These are phyloP conservation scores for Elymus sibiricus DNA, from an alignment of 176 grass and related monocot species.

Conservation along the genomic window DNA sequence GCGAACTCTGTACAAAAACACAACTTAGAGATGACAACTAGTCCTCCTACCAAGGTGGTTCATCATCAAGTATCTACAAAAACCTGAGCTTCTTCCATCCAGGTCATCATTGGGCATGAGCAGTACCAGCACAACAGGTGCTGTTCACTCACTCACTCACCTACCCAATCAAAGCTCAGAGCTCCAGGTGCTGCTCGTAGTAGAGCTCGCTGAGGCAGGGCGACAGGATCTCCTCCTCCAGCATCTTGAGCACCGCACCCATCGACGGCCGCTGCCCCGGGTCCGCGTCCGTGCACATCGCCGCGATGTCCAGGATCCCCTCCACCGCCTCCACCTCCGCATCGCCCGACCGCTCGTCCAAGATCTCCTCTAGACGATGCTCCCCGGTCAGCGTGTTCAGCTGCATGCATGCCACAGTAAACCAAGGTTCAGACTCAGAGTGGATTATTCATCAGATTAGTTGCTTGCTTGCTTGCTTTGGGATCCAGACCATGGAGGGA, in stretches of 20 bases:
- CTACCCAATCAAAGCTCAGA: slow-evolving; percentile 19
- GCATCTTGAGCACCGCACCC: slow-evolving; percentile 83
- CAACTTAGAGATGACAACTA: background rate
- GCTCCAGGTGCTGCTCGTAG: slow-evolving; percentile 70
- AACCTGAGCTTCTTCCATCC: background rate
- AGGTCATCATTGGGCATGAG: background rate
- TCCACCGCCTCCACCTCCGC: slow-evolving; percentile 83
- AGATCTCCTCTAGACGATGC: slow-evolving; percentile 79
- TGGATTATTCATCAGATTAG: background rate
- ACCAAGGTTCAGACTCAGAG: background rate
- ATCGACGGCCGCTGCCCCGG: slow-evolving; percentile 66
- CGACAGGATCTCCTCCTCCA: slow-evolving; percentile 92
- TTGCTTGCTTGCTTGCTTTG: background rate
- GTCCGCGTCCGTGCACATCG: slow-evolving; percentile 85
- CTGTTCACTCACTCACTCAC: background rate
- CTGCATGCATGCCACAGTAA: slow-evolving; percentile 27
- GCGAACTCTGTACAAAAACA: background rate
- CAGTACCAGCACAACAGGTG: background rate
- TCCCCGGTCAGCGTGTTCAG: slow-evolving; percentile 78
- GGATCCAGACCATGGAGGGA: too few relatives aligned
- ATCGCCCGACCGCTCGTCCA: slow-evolving; percentile 49
- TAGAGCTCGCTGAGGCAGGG: slow-evolving; percentile 74
- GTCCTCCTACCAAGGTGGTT: background rate
- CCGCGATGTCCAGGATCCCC: slow-evolving; percentile 84
- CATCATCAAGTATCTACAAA: slow-evolving; percentile 39